Evolutionary conservation across 208 protist genomes (phyloP), one percentile per base, ranked within the genome.

Genomic region (Trypanosoma cruzi): DNA sequence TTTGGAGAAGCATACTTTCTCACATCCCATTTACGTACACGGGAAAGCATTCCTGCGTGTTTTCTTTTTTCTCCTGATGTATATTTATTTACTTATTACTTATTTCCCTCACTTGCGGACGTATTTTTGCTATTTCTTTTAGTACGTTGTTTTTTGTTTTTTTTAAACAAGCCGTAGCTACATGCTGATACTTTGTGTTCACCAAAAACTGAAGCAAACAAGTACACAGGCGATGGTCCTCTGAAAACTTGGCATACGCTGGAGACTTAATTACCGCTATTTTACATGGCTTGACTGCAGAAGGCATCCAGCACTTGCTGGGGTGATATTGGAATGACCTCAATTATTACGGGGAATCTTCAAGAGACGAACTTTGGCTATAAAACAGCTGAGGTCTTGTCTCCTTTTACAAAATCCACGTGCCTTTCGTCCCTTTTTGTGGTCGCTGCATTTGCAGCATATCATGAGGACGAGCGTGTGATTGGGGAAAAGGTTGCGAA

Each of bases 361-460:
- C 48, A 52, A 52, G 16, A 1, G 22, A 22, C 16, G 16, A 52
- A 52, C 22, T 24, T n/a, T 11, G 5, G 16, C 4, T 18, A 6
- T n/a, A 52, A n/a, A 52, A 28, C 16, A 52, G n/a, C 4, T n/a
- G 48, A 52, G 8, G 4, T n/a, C n/a, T n/a, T n/a, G n/a, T n/a
- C n/a, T n/a, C n/a, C n/a, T n/a, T n/a, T n/a, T n/a, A n/a, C n/a
- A n/a, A n/a, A n/a, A n/a, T n/a, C n/a, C n/a, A n/a, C n/a, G 6
- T 72, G 37, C n/a, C 36, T 82, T 48, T 55, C 82, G 11, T 59
- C 62, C 52, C 4, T 82, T 4, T 62, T 66, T 48, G 66, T 76
- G 13, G 29, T 85, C 4, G 52, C 80, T 36, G 77, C n/a, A n/a
- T n/a, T n/a, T n/a, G n/a, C n/a, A n/a, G n/a, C n/a, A n/a, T n/a